These are phyloP conservation scores for Phlebiopsis gigantea DNA, from an alignment of 768 basidiomycete species.

Conservation along the genomic window DNA sequence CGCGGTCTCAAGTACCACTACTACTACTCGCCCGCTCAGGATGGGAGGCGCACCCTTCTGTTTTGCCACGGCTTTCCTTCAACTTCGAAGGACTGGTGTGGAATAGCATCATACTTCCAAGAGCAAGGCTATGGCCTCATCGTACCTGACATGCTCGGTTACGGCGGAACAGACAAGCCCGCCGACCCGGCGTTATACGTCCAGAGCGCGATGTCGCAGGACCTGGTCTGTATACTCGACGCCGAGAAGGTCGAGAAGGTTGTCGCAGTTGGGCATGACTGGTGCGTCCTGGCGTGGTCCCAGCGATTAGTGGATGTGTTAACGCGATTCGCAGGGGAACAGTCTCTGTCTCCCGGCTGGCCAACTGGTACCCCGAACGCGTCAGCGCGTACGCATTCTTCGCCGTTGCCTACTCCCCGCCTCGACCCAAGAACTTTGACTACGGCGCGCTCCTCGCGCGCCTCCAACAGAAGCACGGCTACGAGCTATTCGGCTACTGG, in stretches of 20 bases:
- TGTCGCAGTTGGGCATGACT: conserved; percentile 31
- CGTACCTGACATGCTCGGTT: conserved; percentile 39
- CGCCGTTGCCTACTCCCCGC: conserved; percentile 22
- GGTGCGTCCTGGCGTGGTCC: conserved; percentile 22
- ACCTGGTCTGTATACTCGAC: conserved; percentile 31
- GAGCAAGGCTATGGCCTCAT: conserved; percentile 38
- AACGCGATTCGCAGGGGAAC: conserved; percentile 29
- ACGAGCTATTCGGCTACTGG: conserved; percentile 6
- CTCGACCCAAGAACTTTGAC: background rate
- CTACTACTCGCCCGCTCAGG: conserved; percentile 22
- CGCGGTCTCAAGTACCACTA: conserved; percentile 34
- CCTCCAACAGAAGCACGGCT: background rate
- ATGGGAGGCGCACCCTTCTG: conserved; percentile 32
- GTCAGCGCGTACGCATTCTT: conserved; percentile 36
- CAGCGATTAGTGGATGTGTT: background rate
- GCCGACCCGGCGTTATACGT: conserved; percentile 22
- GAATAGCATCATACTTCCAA: conserved; percentile 34
- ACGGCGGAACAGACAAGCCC: conserved; percentile 40
- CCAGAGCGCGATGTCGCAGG: conserved; percentile 20
- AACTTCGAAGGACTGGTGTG: conserved; percentile 35
- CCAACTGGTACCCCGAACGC: conserved; percentile 34
- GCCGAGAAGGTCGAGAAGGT: conserved; percentile 20
- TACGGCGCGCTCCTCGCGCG: background rate
- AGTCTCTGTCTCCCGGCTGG: conserved; percentile 30
- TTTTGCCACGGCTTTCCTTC: conserved; percentile 43